Evolutionary conservation across 2,329 filamentous ascomycete species (phyloP).

Genomic region (Alternaria sp.): DNA sequence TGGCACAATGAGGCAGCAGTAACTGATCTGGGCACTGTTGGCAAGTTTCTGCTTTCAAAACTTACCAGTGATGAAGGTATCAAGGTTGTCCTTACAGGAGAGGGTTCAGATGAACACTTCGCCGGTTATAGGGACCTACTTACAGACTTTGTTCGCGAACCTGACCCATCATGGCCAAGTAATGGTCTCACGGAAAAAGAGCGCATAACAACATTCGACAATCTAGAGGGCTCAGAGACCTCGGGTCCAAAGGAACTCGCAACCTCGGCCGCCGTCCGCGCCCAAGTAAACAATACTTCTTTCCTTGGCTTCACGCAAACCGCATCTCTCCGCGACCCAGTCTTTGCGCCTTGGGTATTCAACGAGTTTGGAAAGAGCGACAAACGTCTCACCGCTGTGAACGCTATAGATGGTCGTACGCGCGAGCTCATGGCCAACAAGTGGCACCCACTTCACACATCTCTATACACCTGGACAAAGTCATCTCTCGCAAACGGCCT

Average conservation of each 20-base stretch:
- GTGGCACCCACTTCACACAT: conserved; percentile 40
- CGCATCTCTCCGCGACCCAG: conserved; percentile 14
- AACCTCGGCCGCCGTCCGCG: conserved; percentile 22
- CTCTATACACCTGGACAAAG: conserved; percentile 39
- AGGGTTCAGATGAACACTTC: conserved; percentile 65
- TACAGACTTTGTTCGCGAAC: conserved; percentile 60
- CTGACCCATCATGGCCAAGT: conserved; percentile 48
- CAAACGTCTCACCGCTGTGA: conserved; percentile 23
- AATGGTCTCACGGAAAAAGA: conserved; percentile 23
- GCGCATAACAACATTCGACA: conserved; percentile 19
- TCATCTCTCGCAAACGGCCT: conserved; percentile 44
- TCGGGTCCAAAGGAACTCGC: conserved; percentile 25
- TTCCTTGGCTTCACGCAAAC: conserved; percentile 27
- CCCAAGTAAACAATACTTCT: conserved; percentile 29
- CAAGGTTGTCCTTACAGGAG: conserved; percentile 64
- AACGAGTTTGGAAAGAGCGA: conserved; percentile 25
- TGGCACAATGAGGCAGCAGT: conserved; percentile 58
- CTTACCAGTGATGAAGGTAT: conserved; percentile 57
- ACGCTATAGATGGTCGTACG: conserved; percentile 39
- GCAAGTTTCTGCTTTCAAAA: conserved; percentile 61
- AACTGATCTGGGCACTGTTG: conserved; percentile 63
- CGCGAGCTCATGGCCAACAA: conserved; percentile 31
- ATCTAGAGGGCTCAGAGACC: conserved; percentile 18
- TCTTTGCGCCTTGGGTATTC: conserved; percentile 23
- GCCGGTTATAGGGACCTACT: conserved; percentile 61